Conservation (phyloP, 179 eudicot species). For the Sideroxylon spinosum region DNA sequence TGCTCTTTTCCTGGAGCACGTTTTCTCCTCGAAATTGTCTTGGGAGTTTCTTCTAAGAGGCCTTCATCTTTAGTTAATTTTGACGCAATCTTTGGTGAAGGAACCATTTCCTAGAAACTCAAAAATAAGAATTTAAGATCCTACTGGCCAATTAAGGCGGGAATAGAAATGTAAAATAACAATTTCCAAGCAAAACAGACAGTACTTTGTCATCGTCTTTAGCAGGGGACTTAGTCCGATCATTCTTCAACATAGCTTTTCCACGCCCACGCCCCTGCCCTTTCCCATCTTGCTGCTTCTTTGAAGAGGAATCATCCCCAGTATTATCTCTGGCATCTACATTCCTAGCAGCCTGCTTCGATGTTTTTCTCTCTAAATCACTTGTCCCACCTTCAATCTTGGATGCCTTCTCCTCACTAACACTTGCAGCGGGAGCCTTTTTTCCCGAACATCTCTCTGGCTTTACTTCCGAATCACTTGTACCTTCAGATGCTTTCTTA, state of each 20-base stretch:
- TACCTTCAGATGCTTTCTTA: conserved; percentile 34
- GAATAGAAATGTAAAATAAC: conserved; percentile 13
- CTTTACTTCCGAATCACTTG: conserved; percentile 28
- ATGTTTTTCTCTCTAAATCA: conserved; percentile 31
- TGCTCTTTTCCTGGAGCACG: conserved; percentile 35
- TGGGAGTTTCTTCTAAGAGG: conserved; percentile 36
- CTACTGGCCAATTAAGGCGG: not conserved
- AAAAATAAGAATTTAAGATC: not conserved
- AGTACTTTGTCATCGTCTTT: conserved; percentile 44
- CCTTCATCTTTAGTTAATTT: conserved; percentile 45
- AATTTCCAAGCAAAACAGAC: not conserved
- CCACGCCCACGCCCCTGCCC: conserved; percentile 38
- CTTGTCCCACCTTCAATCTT: conserved; percentile 36
- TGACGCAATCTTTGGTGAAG: conserved; percentile 39
- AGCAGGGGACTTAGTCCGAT: conserved; percentile 25
- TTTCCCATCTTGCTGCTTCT: conserved; percentile 36
- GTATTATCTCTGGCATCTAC: conserved; percentile 16
- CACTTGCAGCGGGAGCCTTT: conserved; percentile 26
- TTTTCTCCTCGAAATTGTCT: conserved; percentile 55
- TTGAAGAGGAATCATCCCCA: conserved; percentile 30
- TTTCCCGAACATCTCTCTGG: conserved; percentile 27
- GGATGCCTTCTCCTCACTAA: conserved; percentile 34
- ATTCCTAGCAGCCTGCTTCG: conserved; percentile 29
- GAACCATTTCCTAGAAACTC: conserved; percentile 37
- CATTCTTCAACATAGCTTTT: conserved; percentile 39